These are phyloP conservation scores for Solanum clarkiae DNA, from an alignment of 257 asterid genomes.

Conservation along the genomic window DNA sequence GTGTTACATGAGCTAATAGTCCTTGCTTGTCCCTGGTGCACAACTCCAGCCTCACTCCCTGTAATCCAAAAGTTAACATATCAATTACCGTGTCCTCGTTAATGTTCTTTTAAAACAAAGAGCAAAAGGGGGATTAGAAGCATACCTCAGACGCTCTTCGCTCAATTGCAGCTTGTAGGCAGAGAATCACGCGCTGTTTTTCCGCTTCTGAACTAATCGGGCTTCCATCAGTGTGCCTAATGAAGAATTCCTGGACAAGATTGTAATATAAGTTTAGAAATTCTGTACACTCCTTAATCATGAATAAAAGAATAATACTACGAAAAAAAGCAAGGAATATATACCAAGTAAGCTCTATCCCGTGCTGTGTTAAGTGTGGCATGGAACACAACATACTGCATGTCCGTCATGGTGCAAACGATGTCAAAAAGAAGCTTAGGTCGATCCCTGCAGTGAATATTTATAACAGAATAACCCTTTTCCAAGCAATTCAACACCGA, in stretches of 20 bases:
- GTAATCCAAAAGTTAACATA: slow-evolving; percentile 1
- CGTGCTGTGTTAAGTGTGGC: slow-evolving; percentile 64
- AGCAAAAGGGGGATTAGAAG: neutral
- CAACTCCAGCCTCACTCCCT: slow-evolving; percentile 93
- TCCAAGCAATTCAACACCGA: slow-evolving; percentile 69
- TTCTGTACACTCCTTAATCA: neutral
- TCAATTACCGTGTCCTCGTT: neutral
- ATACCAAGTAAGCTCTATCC: slow-evolving; percentile 63
- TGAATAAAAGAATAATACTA: neutral
- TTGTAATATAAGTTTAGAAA: neutral
- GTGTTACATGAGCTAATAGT: slow-evolving; percentile 70
- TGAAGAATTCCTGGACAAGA: slow-evolving; percentile 74
- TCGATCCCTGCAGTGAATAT: slow-evolving; percentile 71
- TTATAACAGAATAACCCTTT: slow-evolving; percentile 75
- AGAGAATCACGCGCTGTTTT: slow-evolving; percentile 69
- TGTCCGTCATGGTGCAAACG: slow-evolving; percentile 86
- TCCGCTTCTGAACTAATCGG: slow-evolving; percentile 81
- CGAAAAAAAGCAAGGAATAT: neutral
- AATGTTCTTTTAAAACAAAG: neutral
- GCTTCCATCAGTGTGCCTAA: slow-evolving; percentile 68
- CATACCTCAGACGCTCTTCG: slow-evolving; percentile 59
- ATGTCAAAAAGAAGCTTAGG: slow-evolving; percentile 80
- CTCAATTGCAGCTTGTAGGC: slow-evolving; percentile 53
- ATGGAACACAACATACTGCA: slow-evolving; percentile 84
- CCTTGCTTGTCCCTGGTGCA: slow-evolving; percentile 50